phyloP scores from a whole-genome alignment of 106 monocot genomes.

The Dactylorhiza incarnata region DNA sequence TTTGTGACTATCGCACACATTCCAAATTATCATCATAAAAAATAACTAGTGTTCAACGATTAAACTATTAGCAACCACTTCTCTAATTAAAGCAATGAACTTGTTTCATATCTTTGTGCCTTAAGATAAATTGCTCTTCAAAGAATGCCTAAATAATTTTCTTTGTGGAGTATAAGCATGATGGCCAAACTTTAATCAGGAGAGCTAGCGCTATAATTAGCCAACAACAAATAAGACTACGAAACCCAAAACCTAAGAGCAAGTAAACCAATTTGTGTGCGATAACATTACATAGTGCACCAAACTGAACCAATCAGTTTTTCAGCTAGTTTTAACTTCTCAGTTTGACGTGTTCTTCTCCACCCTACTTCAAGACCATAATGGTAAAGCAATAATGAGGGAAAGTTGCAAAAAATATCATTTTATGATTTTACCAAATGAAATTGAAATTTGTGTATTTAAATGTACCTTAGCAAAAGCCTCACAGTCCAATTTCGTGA shows the following conservation, averaged over 20 bases:
- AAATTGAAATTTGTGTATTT: background rate
- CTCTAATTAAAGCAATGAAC: background rate
- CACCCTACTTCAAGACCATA: background rate
- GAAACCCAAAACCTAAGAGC: background rate
- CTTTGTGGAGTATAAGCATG: background rate
- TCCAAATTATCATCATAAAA: background rate
- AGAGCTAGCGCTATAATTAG: background rate
- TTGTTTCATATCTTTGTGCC: background rate
- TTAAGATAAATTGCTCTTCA: background rate
- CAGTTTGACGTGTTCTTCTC: background rate
- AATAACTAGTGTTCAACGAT: background rate
- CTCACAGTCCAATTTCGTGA: conserved; percentile 35
- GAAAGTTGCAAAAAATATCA: background rate
- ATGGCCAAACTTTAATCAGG: background rate
- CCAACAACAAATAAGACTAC: background rate
- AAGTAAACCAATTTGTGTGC: background rate
- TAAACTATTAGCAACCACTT: background rate
- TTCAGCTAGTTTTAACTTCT: background rate
- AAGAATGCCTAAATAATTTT: background rate
- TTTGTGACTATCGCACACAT: no score
- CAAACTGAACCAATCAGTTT: background rate
- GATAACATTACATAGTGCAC: background rate
- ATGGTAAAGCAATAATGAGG: background rate
- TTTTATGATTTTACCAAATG: background rate
- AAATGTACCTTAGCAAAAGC: conserved; percentile 36